These are phyloP conservation scores for Mucor plumbeus DNA, from an alignment of 371 early-diverging fungal species.

Conservation along the genomic window DNA sequence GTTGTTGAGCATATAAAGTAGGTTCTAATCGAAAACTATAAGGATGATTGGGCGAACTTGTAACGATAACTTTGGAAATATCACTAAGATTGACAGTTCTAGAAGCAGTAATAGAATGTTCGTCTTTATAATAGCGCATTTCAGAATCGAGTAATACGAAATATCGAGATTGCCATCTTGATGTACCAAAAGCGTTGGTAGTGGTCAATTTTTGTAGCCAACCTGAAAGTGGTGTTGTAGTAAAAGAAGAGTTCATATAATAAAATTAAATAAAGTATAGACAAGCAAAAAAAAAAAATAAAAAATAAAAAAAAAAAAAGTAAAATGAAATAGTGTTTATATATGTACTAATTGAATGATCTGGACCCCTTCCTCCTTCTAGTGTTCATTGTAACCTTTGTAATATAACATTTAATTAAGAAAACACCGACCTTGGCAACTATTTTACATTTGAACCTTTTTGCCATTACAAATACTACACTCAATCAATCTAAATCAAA, in stretches of 20 bases:
- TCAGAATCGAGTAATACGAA: conserved; percentile 47
- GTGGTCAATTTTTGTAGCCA: conserved; percentile 35
- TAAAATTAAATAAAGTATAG: neutral
- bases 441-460: neutral
- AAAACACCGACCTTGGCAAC: conserved; percentile 13
- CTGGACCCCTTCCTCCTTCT: conserved; percentile 4
- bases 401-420: neutral
- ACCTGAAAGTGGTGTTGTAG: conserved; percentile 21
- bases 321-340: neutral
- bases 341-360: neutral
- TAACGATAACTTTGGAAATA: conserved; percentile 19
- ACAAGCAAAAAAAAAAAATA: conserved; percentile 6
- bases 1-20: conserved; percentile 10
- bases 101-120: conserved; percentile 36
- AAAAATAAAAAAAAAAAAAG: conserved; percentile 7
- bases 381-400: neutral
- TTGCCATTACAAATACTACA: neutral
- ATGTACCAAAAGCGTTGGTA: conserved; percentile 28
- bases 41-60: conserved; percentile 13
- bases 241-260: neutral
- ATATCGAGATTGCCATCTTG: conserved; percentile 44
- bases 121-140: conserved; percentile 45
- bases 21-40: conserved; percentile 40
- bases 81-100: conserved; percentile 32
- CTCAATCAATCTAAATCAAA: neutral